A percentile compares a stretch with the other conserved stretches of the same genome.
Conservation (phyloP, 305 asterid genomes). For the Solanum aculeatissimum region DNA sequence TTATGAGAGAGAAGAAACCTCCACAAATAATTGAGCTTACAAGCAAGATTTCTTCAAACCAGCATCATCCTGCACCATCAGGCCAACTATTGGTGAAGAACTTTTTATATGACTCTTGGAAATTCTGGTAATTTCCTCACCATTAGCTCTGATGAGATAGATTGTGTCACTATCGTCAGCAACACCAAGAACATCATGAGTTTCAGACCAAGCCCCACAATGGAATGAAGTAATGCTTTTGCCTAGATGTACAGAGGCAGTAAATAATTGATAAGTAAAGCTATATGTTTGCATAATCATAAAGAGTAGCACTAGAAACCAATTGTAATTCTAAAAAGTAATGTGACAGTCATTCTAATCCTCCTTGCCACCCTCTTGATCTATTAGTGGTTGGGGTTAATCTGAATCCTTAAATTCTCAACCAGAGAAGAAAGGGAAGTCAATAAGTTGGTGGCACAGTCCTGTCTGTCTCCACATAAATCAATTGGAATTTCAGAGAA, state of each 20-base stretch:
- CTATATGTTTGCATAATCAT: not conserved
- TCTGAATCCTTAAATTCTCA: not conserved
- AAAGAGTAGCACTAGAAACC: not conserved
- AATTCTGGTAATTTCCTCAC: slow-evolving; percentile 84
- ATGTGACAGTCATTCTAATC: not conserved
- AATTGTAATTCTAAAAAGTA: not conserved
- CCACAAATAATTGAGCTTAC: slow-evolving; percentile 29
- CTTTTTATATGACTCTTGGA: slow-evolving; percentile 52
- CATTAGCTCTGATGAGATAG: slow-evolving; percentile 71
- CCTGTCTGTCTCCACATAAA: not conserved
- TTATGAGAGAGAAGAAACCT: not conserved
- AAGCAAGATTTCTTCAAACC: slow-evolving; percentile 49
- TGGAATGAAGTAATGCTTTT: slow-evolving; percentile 33
- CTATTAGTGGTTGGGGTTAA: not conserved
- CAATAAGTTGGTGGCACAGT: not conserved
- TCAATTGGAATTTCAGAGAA: not conserved
- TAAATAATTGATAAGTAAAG: not conserved
- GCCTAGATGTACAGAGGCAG: slow-evolving; percentile 39
- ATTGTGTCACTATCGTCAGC: slow-evolving; percentile 64
- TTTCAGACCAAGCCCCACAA: slow-evolving; percentile 90
- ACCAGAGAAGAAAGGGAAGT: not conserved
- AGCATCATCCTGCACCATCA: slow-evolving; percentile 51
- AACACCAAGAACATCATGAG: slow-evolving; percentile 85
- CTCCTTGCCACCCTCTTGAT: not conserved
- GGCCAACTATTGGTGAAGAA: slow-evolving; percentile 58